Conservation (phyloP, 1,139 yeast genomes). For the Yueomyces sp. region DNA sequence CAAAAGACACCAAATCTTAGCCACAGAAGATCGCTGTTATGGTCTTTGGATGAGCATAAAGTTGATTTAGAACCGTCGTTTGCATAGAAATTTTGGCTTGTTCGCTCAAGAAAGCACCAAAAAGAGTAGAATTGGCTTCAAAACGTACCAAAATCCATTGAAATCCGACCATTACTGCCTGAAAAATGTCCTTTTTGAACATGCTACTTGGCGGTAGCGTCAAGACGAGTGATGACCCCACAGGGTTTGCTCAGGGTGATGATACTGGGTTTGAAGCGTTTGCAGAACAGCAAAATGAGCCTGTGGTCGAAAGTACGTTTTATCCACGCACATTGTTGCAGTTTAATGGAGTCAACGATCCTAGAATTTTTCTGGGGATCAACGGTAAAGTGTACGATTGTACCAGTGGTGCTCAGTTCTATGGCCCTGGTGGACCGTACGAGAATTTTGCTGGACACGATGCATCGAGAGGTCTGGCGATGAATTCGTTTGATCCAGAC, state of each 20-base stretch:
- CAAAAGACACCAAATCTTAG: too few relatives aligned
- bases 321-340: constrained; percentile 64
- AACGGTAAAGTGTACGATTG: constrained; percentile 83
- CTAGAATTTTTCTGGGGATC: constrained; percentile 71
- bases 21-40: too few relatives aligned
- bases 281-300: constrained; percentile 15
- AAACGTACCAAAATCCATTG: too few relatives aligned
- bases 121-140: too few relatives aligned
- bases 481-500: constrained; percentile 69
- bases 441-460: constrained; percentile 94
- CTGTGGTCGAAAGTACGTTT: constrained; percentile 66
- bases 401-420: constrained; percentile 66
- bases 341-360: constrained; percentile 70
- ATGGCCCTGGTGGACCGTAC: constrained; percentile 96
- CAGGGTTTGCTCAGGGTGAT: constrained; percentile 22
- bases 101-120: too few relatives aligned
- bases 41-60: too few relatives aligned
- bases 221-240: constrained; percentile 27
- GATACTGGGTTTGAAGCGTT: constrained; percentile 6
- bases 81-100: too few relatives aligned
- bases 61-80: too few relatives aligned
- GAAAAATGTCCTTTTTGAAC: background rate
- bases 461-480: constrained; percentile 88
- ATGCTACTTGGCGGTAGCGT: constrained; percentile 22
- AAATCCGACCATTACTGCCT: too few relatives aligned